Percentiles rank a stretch among this genome's conserved stretches.
These are phyloP conservation scores for Bocquillonia castaneifolia DNA, from an alignment of 441 rosid species.

Conservation along the genomic window DNA sequence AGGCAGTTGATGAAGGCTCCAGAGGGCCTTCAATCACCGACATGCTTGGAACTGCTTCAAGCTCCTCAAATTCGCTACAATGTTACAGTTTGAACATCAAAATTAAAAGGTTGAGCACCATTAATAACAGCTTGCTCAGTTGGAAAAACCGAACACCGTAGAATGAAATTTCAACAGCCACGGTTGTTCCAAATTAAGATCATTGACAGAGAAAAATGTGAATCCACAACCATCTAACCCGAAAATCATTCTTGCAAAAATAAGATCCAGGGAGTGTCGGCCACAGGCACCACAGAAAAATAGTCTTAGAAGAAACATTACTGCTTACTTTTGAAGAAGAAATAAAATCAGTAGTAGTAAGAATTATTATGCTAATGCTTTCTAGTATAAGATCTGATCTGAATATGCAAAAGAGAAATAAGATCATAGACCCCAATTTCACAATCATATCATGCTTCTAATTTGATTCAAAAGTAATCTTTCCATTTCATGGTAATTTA, in stretches of 20 bases:
- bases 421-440: constrained; percentile 4
- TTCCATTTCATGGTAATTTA: neutral
- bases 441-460: neutral
- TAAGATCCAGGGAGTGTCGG: too few species aligned
- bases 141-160: neutral
- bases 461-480: neutral
- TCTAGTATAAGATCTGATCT: too few species aligned
- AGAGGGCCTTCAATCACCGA: constrained; percentile 54
- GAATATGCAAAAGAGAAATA: neutral
- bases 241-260: neutral
- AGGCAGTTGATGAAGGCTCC: constrained; percentile 45
- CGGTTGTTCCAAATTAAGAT: neutral
- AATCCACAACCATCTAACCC: neutral
- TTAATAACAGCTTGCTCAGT: neutral
- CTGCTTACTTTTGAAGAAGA: constrained; percentile 1
- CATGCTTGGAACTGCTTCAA: constrained; percentile 57
- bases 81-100: neutral
- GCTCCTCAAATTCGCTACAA: constrained; percentile 65
- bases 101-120: neutral
- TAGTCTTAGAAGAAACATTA: neutral
- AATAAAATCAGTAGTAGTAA: neutral
- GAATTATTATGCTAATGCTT: too few species aligned
- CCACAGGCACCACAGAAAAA: neutral
- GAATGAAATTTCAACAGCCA: neutral
- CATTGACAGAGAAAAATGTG: neutral